Base-by-base conservation (phyloP, 2,329 filamentous ascomycete genomes). In the Ophiostoma sp. region DNA sequence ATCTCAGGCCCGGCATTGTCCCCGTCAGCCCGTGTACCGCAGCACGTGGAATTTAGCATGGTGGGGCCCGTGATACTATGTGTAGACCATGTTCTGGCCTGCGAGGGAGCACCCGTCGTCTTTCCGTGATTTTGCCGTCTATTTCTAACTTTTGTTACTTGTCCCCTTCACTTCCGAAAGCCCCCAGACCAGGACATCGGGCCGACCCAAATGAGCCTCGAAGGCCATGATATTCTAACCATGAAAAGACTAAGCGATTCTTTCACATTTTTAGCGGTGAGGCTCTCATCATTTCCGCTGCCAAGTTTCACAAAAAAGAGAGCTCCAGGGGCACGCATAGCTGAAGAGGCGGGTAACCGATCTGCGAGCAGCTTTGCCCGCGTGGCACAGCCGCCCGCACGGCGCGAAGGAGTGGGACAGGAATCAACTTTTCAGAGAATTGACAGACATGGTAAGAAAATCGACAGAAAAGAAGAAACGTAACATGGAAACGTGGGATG, bases 311-410 rank as follows among this genome's bases (percentile, higher is more conserved):
- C 59, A 33, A 39, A 31, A 39, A 22, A 11, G 28, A 55, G 15
- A 15, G 42, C 25, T 15, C 4, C 19, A 22, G 33, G n/a, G 59
- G 19, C 19, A 12, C 36, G 33, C 59, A 42, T 63, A n/a, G 59
- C 59, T 39, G 4, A 22, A 4, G 33, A 39, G 31, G 59, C 33
- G 59, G 42, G 33, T 5, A 25, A 39, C 42, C 59, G 8, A 39
- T 63, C 59, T 39, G 59, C 55, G 55, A 33, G 55, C 55, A 63
- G 33, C n/a, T 63, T 66, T 22, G 59, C 33, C 63, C 39, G 63
- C 22, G 39, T 66, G 63, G 63, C 63, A 66, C 63, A 19, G 39
- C 39, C 42, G 17, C 42, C 15, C 42, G 42, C 42, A 9, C n/a
- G 12, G 63, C 22, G 39, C 19, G 39, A 66, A 45, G 12, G n/a